These are phyloP conservation scores for Knufia fluminis DNA, from an alignment of 2,329 filamentous ascomycete genomes.

Conservation along the genomic window DNA sequence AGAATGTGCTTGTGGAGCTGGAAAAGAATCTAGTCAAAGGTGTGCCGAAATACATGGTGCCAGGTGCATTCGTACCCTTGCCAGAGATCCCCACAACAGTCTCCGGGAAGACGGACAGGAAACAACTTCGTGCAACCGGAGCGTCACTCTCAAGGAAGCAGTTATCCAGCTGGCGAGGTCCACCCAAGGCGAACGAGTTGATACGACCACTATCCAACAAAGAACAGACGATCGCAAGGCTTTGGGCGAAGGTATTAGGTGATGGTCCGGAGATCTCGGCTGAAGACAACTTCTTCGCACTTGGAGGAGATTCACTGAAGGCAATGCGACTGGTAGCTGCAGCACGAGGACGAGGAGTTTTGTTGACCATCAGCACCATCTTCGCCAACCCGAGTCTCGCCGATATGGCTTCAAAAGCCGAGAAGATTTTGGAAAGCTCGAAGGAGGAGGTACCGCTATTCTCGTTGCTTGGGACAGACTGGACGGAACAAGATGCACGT, in stretches of 20 bases:
- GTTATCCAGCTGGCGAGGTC: constrained; percentile 4
- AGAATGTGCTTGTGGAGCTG: constrained; percentile 12
- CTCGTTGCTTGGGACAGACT: constrained; percentile 22
- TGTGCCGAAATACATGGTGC: constrained; percentile 29
- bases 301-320: constrained; percentile 27
- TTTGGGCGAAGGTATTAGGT: constrained; percentile 22
- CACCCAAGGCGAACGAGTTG: neutral
- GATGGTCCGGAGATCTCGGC: constrained; percentile 16
- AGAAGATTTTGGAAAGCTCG: constrained; percentile 17
- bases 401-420: constrained; percentile 41
- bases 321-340: constrained; percentile 26
- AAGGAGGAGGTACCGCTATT: constrained; percentile 11
- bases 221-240: neutral
- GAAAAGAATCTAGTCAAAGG: constrained; percentile 21
- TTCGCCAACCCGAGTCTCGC: constrained; percentile 33
- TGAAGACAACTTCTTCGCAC: constrained; percentile 26
- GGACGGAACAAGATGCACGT: constrained; percentile 25
- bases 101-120: constrained; percentile 29
- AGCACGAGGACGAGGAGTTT: constrained; percentile 17
- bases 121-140: constrained; percentile 22
- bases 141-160: constrained; percentile 21
- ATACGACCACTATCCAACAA: constrained; percentile 23
- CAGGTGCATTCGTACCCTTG: constrained; percentile 28
- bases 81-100: constrained; percentile 26
- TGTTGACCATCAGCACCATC: constrained; percentile 23